A percentile compares a stretch with the other conserved stretches of the same genome.
Evolutionary conservation across 305 asterid genomes (phyloP).

Genomic region (Ilex paraguariensis): DNA sequence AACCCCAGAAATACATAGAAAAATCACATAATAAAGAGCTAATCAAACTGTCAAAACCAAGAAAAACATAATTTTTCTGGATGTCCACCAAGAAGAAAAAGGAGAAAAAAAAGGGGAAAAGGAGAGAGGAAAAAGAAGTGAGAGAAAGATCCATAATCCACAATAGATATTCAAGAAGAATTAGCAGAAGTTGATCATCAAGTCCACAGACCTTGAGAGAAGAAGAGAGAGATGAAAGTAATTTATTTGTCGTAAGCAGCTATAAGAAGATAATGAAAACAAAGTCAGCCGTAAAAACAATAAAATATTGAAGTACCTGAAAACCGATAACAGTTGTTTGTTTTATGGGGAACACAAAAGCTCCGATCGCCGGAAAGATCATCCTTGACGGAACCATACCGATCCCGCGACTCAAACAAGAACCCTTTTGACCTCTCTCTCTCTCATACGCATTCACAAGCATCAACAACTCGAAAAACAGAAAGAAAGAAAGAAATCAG

Average conservation of each 20-base stretch:
- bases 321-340: slow-evolving; percentile 42
- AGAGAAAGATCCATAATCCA: background rate
- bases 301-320: slow-evolving; percentile 36
- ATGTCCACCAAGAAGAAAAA: background rate
- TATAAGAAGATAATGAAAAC: slow-evolving; percentile 13
- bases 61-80: background rate
- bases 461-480: slow-evolving; percentile 2
- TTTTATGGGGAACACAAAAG: slow-evolving; percentile 38
- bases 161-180: background rate
- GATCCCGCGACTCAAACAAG: slow-evolving; percentile 44
- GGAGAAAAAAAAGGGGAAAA: background rate
- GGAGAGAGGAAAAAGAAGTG: background rate
- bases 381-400: slow-evolving; percentile 30
- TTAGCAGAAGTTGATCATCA: background rate
- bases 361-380: slow-evolving; percentile 37
- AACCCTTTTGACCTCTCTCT: background rate
- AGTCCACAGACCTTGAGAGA: background rate
- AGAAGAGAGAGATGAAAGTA: background rate
- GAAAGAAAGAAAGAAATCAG: slow-evolving; percentile 9
- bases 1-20: too few species aligned
- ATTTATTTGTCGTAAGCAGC: background rate
- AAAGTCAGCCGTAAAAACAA: slow-evolving; percentile 19
- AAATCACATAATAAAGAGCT: background rate
- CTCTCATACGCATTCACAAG: slow-evolving; percentile 14
- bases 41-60: background rate